A percentile compares a stretch with the other conserved stretches of the same genome.
Evolutionary conservation across 352 stramenopile species (phyloP).

Genomic region (Sclerospora graminicola): DNA sequence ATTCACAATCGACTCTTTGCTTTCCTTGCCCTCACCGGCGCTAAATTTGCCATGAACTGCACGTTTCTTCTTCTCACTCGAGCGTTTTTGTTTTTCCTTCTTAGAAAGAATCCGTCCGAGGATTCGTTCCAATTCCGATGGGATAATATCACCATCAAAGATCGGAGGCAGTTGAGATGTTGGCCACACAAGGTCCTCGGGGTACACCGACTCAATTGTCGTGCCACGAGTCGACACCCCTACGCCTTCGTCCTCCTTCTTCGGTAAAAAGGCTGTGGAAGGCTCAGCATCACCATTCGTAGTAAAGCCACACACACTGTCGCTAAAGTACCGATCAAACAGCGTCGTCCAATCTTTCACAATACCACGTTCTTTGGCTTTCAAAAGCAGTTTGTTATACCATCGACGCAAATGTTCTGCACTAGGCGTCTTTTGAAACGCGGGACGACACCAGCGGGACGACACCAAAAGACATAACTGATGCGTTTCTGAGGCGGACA

Average conservation of each 20-base stretch:
- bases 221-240: constrained; percentile 44
- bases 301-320: constrained; percentile 6
- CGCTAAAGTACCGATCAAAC: constrained; percentile 56
- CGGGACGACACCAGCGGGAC: constrained; percentile 91
- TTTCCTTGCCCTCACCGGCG: constrained; percentile 25
- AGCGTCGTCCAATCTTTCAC: constrained; percentile 56
- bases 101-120: constrained; percentile 45
- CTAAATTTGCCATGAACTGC: constrained; percentile 28
- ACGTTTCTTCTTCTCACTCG: constrained; percentile 21
- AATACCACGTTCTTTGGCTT: constrained; percentile 50
- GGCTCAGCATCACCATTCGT: constrained; percentile 1
- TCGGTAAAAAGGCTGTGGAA: constrained; percentile 13
- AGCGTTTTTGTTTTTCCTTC: constrained; percentile 54
- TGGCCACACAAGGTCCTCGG: constrained; percentile 83
- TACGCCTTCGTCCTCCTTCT: constrained; percentile 20
- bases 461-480: constrained; percentile 98
- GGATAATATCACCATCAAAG: constrained; percentile 78
- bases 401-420: constrained; percentile 89
- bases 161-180: constrained; percentile 46
- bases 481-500: constrained; percentile 91
- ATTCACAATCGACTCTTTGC: constrained; percentile 30
- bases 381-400: constrained; percentile 87
- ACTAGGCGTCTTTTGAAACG: constrained; percentile 92
- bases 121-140: constrained; percentile 64
- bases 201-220: constrained; percentile 68